phyloP scores from a whole-genome alignment of 148 eudicot species.

The Beta vulgaris region DNA sequence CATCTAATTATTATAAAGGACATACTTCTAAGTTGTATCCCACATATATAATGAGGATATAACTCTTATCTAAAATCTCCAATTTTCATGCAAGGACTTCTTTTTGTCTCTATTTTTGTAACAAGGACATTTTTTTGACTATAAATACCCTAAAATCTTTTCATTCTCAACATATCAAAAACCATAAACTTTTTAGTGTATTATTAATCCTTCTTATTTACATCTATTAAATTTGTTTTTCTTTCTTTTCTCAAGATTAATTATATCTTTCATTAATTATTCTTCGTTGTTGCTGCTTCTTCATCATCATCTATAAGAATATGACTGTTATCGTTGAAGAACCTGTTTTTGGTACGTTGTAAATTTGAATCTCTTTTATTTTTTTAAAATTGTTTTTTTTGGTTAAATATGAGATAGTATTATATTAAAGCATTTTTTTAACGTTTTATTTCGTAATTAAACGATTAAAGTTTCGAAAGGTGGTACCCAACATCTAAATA shows the following conservation, averaged over 20 bases:
- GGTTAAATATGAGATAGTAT: too few species aligned
- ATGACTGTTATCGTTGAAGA: slow-evolving; percentile 38
- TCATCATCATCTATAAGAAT: neutral
- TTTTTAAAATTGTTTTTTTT: neutral
- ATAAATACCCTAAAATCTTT: slow-evolving; percentile 18
- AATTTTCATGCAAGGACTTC: slow-evolving; percentile 34
- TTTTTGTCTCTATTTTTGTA: neutral
- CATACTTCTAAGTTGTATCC: slow-evolving; percentile 13
- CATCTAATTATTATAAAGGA: slow-evolving; percentile 20
- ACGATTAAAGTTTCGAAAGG: too few species aligned
- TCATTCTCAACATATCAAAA: neutral
- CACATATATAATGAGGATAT: neutral
- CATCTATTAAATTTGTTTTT: neutral
- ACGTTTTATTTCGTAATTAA: too few species aligned
- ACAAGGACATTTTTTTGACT: slow-evolving; percentile 3
- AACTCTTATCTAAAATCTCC: slow-evolving; percentile 15
- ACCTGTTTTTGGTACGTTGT: slow-evolving; percentile 34
- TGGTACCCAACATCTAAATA: too few species aligned
- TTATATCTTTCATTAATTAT: neutral
- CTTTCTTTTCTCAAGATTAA: neutral
- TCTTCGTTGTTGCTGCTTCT: neutral
- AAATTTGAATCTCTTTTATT: neutral
- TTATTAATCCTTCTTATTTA: neutral
- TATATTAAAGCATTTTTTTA: too few species aligned
- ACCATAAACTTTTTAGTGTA: neutral